Evolutionary conservation across 495 filamentous ascomycete genomes (phyloP).

Genomic region (Tuber aestivum): DNA sequence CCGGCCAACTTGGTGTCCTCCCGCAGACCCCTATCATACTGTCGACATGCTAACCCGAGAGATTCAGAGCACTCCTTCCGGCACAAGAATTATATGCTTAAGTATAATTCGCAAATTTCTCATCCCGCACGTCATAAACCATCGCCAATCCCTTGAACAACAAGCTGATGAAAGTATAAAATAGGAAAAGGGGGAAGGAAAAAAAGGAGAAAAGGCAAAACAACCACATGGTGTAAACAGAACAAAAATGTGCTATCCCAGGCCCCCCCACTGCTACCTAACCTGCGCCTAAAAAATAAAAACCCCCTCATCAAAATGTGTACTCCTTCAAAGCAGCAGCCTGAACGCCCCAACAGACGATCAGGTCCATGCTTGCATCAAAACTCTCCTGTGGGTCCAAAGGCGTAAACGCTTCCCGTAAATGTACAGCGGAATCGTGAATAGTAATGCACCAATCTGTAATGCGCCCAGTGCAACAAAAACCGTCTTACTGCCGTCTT

Average conservation of each 20-base stretch:
- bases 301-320: neutral
- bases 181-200: no score
- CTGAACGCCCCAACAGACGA: neutral
- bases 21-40: neutral
- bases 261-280: neutral
- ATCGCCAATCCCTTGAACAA: neutral
- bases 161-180: neutral
- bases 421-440: conserved; percentile 90
- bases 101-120: neutral
- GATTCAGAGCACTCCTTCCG: neutral
- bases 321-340: neutral
- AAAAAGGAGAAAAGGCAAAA: neutral
- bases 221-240: neutral
- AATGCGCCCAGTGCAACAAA: conserved; percentile 82
- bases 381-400: conserved; percentile 85
- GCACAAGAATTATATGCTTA: neutral
- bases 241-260: neutral
- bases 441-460: conserved; percentile 66
- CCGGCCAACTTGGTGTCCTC: neutral
- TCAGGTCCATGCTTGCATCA: conserved; percentile 69
- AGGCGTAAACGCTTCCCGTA: conserved; percentile 90
- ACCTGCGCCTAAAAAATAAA: neutral
- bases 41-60: neutral
- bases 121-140: neutral
- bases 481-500: conserved; percentile 67